phyloP scores from a whole-genome alignment of 169 alveolate species.

The Cryptosporidium bovis region DNA sequence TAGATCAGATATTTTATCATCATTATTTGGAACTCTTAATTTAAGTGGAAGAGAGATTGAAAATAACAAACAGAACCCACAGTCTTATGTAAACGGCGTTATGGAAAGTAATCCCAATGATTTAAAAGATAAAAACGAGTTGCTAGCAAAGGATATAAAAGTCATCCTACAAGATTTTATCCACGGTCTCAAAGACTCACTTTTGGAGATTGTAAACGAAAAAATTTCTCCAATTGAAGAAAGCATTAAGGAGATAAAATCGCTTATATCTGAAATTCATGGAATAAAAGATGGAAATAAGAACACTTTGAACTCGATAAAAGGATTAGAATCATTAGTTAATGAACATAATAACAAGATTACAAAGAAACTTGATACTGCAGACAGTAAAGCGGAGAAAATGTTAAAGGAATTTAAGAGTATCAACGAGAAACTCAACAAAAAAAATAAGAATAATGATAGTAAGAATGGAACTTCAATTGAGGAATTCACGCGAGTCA shows the following conservation, averaged over 20 bases:
- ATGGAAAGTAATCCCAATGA: not conserved
- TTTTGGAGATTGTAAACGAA: slow-evolving; percentile 1
- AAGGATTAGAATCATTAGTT: slow-evolving; percentile 14
- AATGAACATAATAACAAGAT: not conserved
- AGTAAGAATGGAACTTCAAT: slow-evolving; percentile 1
- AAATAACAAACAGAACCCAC: not conserved
- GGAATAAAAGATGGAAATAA: not conserved
- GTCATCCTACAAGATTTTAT: not conserved
- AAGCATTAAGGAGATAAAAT: slow-evolving; percentile 13
- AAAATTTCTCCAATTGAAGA: slow-evolving; percentile 1
- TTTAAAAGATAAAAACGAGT: not conserved
- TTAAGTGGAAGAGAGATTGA: not conserved
- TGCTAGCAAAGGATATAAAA: slow-evolving; percentile 1
- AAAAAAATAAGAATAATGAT: slow-evolving; percentile 5
- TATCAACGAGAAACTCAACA: slow-evolving; percentile 5
- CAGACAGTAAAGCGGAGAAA: not conserved
- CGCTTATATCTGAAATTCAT: not conserved
- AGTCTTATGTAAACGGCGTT: not conserved
- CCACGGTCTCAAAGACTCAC: not conserved
- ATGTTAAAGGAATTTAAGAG: not conserved
- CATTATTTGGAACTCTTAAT: slow-evolving; percentile 32
- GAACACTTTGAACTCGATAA: not conserved
- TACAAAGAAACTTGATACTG: not conserved
- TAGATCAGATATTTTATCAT: slow-evolving; percentile 45
- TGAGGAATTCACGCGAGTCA: slow-evolving; percentile 33